phyloP scores from a whole-genome alignment of 495 filamentous ascomycete genomes.

The Tuber magnatum region DNA sequence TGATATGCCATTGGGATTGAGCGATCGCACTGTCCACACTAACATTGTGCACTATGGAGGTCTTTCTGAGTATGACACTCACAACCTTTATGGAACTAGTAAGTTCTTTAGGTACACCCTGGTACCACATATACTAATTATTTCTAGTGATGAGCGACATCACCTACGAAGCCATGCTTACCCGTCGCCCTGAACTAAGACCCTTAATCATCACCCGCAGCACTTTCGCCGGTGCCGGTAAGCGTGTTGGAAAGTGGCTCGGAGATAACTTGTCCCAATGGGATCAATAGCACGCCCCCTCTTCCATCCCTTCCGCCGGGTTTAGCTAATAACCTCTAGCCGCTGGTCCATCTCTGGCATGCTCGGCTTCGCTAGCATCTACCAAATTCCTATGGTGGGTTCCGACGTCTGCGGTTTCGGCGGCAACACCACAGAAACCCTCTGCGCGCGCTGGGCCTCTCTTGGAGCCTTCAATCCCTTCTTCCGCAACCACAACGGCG shows the following conservation, averaged over 20 bases:
- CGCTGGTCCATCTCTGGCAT: slow-evolving; percentile 60
- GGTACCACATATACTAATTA: slow-evolving; percentile 11
- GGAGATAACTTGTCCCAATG: slow-evolving; percentile 74
- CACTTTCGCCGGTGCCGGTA: slow-evolving; percentile 74
- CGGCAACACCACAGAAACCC: slow-evolving; percentile 62
- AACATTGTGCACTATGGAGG: slow-evolving; percentile 68
- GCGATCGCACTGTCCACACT: slow-evolving; percentile 67
- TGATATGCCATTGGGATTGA: slow-evolving; percentile 54
- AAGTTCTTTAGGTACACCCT: slow-evolving; percentile 32
- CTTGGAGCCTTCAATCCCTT: slow-evolving; percentile 76
- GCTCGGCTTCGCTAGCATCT: slow-evolving; percentile 69
- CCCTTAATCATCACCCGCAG: slow-evolving; percentile 77
- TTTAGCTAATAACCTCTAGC: slow-evolving; percentile 3
- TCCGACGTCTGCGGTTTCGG: slow-evolving; percentile 76
- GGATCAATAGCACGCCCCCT: slow-evolving; percentile 51
- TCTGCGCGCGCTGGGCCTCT: slow-evolving; percentile 79
- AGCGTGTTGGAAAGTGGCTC: slow-evolving; percentile 77
- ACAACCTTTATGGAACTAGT: slow-evolving; percentile 78
- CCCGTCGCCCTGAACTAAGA: slow-evolving; percentile 58
- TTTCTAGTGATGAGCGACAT: slow-evolving; percentile 67
- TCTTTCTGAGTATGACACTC: slow-evolving; percentile 66
- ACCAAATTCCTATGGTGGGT: slow-evolving; percentile 81
- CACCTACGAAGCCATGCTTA: slow-evolving; percentile 60
- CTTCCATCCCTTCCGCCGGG: neutral
- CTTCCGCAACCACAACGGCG: slow-evolving; percentile 69